Base-by-base conservation (phyloP, 306 rosid species). In the Herpetospermum pedunculosum region DNA sequence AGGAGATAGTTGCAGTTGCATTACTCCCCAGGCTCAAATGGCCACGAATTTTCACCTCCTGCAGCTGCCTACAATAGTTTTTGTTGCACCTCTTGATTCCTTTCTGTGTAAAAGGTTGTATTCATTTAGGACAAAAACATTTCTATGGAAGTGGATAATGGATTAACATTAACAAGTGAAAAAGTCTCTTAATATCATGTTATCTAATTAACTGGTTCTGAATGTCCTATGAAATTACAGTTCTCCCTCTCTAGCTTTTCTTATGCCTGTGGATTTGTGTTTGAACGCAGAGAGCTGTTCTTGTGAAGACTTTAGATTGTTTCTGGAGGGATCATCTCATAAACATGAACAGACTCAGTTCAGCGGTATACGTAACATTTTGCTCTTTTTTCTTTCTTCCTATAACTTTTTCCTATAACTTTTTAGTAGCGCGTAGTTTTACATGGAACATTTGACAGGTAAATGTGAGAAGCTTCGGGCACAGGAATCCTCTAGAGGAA, bases 291-390 rank as follows among this genome's bases (percentile, higher is more conserved):
- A 89, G 92, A 73, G 98, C 92, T 67, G 95, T 91, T 81, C 87
- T 94, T 84, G 92, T 94, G 82, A 88, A 94, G 87, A 88, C 96
- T 60, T 89, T 94, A 6, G 98, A 94, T 79, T 81, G 90, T 80
- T 94, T 94, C 86, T 94, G 98, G 98, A 89, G 96, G 78, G 97
- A 94, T 87, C 97, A 91, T 83, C 98, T 94, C 40, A 78, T 94
- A 77, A 94, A 94, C 92, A 94, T 94, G 98, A 94, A 94, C 79
- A 83, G 89, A 55, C 97, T 91, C 74, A 94, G 90, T 80, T 94
- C 97, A 52, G 97, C 97, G 91, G 97, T 94, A 94, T 70, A 26
- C 38, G 2, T 5, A 23, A 60, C 53, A 60, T 46, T 69, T 62
- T 83, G 23, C 78, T 57, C 29, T 34, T 40, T 29, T 75, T 26